Evolutionary conservation across 2,329 filamentous ascomycete species (phyloP).

Genomic region (Ciborinia camelliae): DNA sequence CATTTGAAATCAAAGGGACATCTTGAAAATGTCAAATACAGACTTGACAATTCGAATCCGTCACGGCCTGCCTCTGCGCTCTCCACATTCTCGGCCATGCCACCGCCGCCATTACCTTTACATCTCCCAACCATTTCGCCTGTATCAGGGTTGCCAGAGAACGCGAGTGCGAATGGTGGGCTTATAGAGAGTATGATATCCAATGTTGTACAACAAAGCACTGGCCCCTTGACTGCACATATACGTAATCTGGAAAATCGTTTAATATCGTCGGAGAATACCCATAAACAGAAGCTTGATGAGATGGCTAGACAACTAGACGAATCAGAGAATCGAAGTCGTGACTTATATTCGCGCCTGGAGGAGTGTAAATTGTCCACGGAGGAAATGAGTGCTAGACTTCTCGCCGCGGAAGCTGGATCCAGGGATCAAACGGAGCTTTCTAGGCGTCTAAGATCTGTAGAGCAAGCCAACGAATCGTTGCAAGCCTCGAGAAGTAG

Average conservation of each 20-base stretch:
- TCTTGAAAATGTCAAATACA: background rate
- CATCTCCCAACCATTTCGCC: background rate
- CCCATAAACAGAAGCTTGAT: constrained; percentile 3
- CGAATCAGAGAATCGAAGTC: background rate
- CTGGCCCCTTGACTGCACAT: background rate
- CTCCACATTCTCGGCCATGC: background rate
- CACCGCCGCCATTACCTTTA: constrained; percentile 1
- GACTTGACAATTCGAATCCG: background rate
- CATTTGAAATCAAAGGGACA: constrained; percentile 9
- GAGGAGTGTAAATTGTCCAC: background rate
- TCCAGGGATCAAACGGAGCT: background rate
- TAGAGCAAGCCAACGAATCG: background rate
- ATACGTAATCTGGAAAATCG: background rate
- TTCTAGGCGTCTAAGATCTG: background rate
- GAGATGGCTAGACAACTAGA: constrained; percentile 6
- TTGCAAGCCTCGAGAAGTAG: background rate
- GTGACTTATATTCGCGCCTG: background rate
- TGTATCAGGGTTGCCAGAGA: background rate
- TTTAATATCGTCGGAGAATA: background rate
- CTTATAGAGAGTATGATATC: constrained; percentile 12
- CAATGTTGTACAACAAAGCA: constrained; percentile 3
- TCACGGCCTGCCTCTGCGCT: background rate
- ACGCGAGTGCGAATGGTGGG: background rate
- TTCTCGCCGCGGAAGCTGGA: background rate
- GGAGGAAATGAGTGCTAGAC: constrained; percentile 5